Evolutionary conservation across 2,329 filamentous ascomycete genomes (phyloP), one percentile per base, ranked within the genome.

Genomic region (Colletotrichum neosansevieriae): DNA sequence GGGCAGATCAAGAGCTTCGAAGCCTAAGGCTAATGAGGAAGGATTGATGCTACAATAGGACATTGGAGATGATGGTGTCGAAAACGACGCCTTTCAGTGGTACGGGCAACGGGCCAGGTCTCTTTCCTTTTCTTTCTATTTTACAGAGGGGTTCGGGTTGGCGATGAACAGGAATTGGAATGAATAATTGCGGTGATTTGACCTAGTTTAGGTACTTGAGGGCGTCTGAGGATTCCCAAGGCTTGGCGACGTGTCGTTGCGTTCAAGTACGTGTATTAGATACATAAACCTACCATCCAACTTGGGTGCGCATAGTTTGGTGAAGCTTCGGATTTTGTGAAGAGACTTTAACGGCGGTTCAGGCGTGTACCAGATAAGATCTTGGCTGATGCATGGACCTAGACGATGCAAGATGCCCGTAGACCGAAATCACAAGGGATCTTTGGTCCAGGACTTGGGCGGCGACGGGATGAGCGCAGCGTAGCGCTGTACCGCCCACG

Each of bases 1-100:
- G 85, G 85, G 4, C 83, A 83, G 63, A 80, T 88, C 71, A 90
- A 89, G 79, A 88, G 81, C 73, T 86, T 84, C 70, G 87, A 89
- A 75, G 83, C 84, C 63, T 89, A 79, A 75, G 29, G 29, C 24
- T 19, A 11, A 13, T 13, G 34, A 29, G 32, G 17, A 6, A 19
- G 29, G 3, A 44, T 44, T 15, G 24, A 24, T 24, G 49, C 15
- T 15, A 49, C 5, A 15, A 29, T 42, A 34, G 36, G 51, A 32
- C 11, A 13, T 40, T n/a, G 24, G 47, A 21, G 53, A 45, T 12
- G 58, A 24, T 21, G 38, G 49, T 15, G 36, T 36, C 12, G 24
- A 40, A 9, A 34, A 13, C 32, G 13, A 44, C 19, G 13, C 34
- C 24, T 24, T 11, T 32, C 13, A 24, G 54, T 59, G 56, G 45